Base-by-base conservation (phyloP, 2,329 filamentous ascomycete species). In the Verticillium alfalfae region DNA sequence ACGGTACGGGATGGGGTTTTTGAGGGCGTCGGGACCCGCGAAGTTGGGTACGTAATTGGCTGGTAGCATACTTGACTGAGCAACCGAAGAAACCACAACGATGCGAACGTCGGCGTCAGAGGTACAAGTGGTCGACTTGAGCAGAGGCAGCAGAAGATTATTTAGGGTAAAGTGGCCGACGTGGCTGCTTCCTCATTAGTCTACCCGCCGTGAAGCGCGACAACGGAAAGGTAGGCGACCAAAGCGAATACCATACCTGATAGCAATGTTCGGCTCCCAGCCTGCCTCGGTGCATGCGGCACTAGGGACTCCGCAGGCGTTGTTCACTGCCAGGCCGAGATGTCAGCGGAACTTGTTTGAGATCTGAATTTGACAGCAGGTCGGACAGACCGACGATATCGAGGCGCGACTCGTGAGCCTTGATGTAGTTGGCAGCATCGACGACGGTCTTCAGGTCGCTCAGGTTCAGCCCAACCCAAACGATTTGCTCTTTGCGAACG, bases 81-180 rank as follows among this genome's bases (percentile, higher is more conserved):
- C 66, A 31, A 58, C 66, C 22, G 69, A 71, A 45, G 60, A 60
- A n/a, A 71, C 34, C 3, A 59, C 69, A n/a, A 72, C 57, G 31
- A 72, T 59, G 3, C 70, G 67, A 6, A 72, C 70, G 45, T 72
- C 70, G 2, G 69, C 58, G 6, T 55, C 54, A 1, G 59, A 34
- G 10, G 62, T 18, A 5, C 18, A 38, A 1, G 66, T 59, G 3
- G 70, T 67, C 5, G 63, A 61, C 13, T 69, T 68, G 6, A 73
- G 64, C 7, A 70, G 63, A 0, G 71, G 70, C 1, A 75, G 60
- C 0, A 72, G 26, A 38, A 65, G 59, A 18, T 70, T 69, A 5
- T 66, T 68, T 34, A 72, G 61, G 2, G 69, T 57, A 56, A 70
- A 72, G 45, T 67, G 69, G 1, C 70, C 70, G 12, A 72, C 56